Evolutionary conservation across 2,329 filamentous ascomycete species (phyloP), one percentile per base, ranked within the genome.

Genomic region (Metarhizium guizhouense): DNA sequence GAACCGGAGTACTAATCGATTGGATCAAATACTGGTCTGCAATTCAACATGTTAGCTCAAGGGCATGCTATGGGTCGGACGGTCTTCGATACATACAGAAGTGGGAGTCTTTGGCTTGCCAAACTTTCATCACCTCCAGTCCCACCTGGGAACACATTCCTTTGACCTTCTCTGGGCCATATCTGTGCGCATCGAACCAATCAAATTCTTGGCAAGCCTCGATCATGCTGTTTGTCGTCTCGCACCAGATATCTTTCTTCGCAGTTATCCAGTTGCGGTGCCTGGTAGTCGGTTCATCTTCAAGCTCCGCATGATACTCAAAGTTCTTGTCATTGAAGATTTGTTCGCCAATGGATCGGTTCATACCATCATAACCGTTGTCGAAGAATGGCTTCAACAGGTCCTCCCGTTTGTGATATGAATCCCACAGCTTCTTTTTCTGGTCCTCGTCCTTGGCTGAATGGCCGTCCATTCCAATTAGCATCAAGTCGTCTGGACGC

Each of bases 131-230:
- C 40, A 73, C 65, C 51, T 64, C 66, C 59, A 74, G 62, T 50
- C 69, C 70, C 45, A 70, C 69, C 62, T 71, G 68, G 56, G 61
- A 63, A 56, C 71, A 73, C 72, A 74, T 74, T 56, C 68, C 62
- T 29, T 64, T 64, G 13, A 74, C 72, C 34, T 64, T 64, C 3
- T 63, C 57, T 59, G 72, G 68, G 50, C 64, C 63, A 51, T 74
- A 73, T 60, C 74, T 74, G 62, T 74, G 72, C 36, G 72, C 72
- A 59, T 74, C 72, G 57, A 74, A 74, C 72, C 72, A 74, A 57
- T 74, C 72, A 16, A 74, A 63, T 56, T 73, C 69, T 47, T 71
- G 64, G 14, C 68, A 71, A 20, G 62, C 53, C 45, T 58, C 54
- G 43, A 74, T 68, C 11, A 57, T 57, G 16, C 62, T 62, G 2